Base-by-base conservation (phyloP, 495 filamentous ascomycete genomes). In the Choiromyces venosus region DNA sequence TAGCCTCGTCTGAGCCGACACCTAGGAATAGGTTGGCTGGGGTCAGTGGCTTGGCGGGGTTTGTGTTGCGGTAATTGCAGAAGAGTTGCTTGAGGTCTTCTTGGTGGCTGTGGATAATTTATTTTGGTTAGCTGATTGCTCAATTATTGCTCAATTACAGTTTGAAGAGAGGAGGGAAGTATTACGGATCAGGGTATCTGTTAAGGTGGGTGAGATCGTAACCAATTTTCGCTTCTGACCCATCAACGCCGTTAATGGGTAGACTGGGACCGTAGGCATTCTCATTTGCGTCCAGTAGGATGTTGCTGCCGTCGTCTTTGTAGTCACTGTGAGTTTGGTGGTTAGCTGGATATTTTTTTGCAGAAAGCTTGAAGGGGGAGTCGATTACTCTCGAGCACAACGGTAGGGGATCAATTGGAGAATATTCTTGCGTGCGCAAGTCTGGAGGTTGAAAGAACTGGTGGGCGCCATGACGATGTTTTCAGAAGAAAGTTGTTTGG, bases 251-350 rank as follows among this genome's bases (percentile, higher is more conserved):
- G 52, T 81, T 69, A 37, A 83, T 67, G 37, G 78, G 74, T 52
- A 93, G 83, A 19, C 89, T 87, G 1, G 95, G 94, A 2, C 96
- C 95, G 83, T 90, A 97, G 69, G 95, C 93, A 81, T 98, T 99
- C 83, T 99, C 95, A 77, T 99, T 99, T 72, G 96, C 95, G 81
- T 99, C 95, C 72, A 99, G 91, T 38, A 99, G 89, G 71, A 98
- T 90, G 82, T 98, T 98, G 66, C 90, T 96, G 76, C 95, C 96
- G 80, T 99, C 91, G 81, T 99, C 95, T 86, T 98, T 97, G 87
- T 98, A 98, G 87, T 99, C 80, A 64, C 80, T 81, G 40, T 9
- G n/a, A 18, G 36, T 36, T 65, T 64, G 68, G 52, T 68, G 52
- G 40, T 73, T 38, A 71, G 25, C n/a, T 2, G 29, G 9, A 61